Evolutionary conservation across 106 monocot species (phyloP), one percentile per base, ranked within the genome.

Genomic region (Dendrobium catenatum): DNA sequence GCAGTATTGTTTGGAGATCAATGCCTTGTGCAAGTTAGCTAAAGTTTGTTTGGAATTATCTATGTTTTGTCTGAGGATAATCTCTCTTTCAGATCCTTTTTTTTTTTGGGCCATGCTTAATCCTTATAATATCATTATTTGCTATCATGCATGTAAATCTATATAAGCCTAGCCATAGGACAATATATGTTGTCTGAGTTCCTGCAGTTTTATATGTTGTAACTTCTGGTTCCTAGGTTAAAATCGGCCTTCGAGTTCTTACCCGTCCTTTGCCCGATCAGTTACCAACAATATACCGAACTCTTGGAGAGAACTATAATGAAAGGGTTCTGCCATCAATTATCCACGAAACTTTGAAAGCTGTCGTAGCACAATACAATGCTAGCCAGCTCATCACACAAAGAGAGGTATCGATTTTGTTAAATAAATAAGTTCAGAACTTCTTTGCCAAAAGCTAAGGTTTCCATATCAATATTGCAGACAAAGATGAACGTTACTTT

Each of bases 281-380:
- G 37, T 70, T 93, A 5, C 93, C 93, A 7, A 92, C 88, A 26
- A 92, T 92, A 18, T 92, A 92, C 51, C 81, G 92, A 68, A 88
- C 82, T 24, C 86, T 92, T 59, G 91, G 94, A 46, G 88, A 91
- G 81, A 91, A 91, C 80, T 94, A 89, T 55, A 91, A 91, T 82
- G 91, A 91, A 84, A 91, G 89, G 85, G 89, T 94, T 70, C 79
- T 91, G 33, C 91, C 94, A 70, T 93, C 93, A 44, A 92, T 90
- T 85, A 89, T 93, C 68, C 93, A 93, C 77, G 93, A 93, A 77
- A 93, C 93, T 73, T 78, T 98, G 77, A 98, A 98, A 79, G 90
- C 92, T 80, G 94, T 98, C 22, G 94, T 98, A 42, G 97, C 94
- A 2, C 97, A 98, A 76, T 98, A 98, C 86, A 95, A 98, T 89